These are phyloP conservation scores for Russula emetica DNA, from an alignment of 768 basidiomycete genomes.

Conservation along the genomic window DNA sequence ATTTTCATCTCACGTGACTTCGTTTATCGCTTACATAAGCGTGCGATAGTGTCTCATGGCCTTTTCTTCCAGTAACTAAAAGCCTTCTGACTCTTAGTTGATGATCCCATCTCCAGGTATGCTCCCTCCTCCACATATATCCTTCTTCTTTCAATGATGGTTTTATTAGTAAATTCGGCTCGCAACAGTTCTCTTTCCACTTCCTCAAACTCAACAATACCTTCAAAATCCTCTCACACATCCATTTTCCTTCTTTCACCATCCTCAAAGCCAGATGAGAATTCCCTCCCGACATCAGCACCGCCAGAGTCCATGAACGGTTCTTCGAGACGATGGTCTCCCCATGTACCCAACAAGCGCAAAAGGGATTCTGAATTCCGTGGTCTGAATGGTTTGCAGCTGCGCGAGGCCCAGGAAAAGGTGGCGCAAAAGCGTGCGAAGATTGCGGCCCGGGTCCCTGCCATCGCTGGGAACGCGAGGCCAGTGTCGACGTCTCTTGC, in stretches of 20 bases:
- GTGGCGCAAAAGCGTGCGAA: constrained; percentile 22
- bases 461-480: background rate
- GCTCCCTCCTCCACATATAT: background rate
- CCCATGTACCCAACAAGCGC: background rate
- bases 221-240: constrained; percentile 2
- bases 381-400: background rate
- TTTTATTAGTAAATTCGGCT: background rate
- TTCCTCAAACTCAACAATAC: background rate
- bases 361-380: constrained; percentile 8
- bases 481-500: constrained; percentile 13
- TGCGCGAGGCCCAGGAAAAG: constrained; percentile 16
- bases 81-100: background rate
- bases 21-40: background rate
- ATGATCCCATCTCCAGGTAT: constrained; percentile 14
- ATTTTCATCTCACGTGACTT: background rate
- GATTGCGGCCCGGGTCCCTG: constrained; percentile 19
- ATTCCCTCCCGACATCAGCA: background rate
- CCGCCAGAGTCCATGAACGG: background rate
- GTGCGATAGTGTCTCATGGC: background rate
- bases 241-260: constrained; percentile 1
- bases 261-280: background rate
- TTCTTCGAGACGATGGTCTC: background rate
- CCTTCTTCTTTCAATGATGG: background rate
- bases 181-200: background rate
- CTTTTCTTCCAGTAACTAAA: background rate